Percentiles rank a stretch among this genome's conserved stretches.
Conservation (phyloP, 306 rosid species). For the Casuarina glauca region DNA sequence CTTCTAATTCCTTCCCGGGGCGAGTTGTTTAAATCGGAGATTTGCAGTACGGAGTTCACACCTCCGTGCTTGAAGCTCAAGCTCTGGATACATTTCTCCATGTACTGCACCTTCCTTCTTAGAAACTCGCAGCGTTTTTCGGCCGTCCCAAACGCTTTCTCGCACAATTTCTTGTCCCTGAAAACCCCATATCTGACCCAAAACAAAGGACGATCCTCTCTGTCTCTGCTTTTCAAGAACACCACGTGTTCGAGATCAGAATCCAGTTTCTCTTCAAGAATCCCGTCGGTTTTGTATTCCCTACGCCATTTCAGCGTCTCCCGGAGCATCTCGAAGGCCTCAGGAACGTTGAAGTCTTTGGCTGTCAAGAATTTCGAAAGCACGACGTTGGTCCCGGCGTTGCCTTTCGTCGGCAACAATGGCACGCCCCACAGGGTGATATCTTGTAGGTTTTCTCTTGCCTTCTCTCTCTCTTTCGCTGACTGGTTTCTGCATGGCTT, state of each 20-base stretch:
- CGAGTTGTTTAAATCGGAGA: conserved; percentile 62
- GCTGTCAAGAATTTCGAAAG: conserved; percentile 72
- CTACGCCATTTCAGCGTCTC: conserved; percentile 65
- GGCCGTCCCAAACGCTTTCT: conserved; percentile 45
- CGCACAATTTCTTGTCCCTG: conserved; percentile 41
- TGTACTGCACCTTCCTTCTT: conserved; percentile 62
- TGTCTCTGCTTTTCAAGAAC: conserved; percentile 43
- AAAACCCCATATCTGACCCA: conserved; percentile 42
- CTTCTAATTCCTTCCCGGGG: conserved; percentile 56
- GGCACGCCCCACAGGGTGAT: conserved; percentile 80
- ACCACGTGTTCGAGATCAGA: conserved; percentile 38
- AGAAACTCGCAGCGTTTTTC: conserved; percentile 42
- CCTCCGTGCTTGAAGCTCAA: conserved; percentile 58
- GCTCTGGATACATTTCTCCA: conserved; percentile 56
- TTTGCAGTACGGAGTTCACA: conserved; percentile 53
- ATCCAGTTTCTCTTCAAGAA: conserved; percentile 43
- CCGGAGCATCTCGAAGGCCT: conserved; percentile 68
- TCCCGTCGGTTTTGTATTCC: conserved; percentile 37
- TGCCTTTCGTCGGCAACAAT: conserved; percentile 72
- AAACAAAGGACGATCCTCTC: conserved; percentile 67
- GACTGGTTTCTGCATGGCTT: conserved; percentile 23
- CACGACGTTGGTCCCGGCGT: conserved; percentile 64
- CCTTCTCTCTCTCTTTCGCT: neutral
- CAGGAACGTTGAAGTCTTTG: conserved; percentile 56
- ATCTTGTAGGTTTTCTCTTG: conserved; percentile 39